Evolutionary conservation across 148 eudicot species (phyloP).

Genomic region (Nepenthes gracilis): DNA sequence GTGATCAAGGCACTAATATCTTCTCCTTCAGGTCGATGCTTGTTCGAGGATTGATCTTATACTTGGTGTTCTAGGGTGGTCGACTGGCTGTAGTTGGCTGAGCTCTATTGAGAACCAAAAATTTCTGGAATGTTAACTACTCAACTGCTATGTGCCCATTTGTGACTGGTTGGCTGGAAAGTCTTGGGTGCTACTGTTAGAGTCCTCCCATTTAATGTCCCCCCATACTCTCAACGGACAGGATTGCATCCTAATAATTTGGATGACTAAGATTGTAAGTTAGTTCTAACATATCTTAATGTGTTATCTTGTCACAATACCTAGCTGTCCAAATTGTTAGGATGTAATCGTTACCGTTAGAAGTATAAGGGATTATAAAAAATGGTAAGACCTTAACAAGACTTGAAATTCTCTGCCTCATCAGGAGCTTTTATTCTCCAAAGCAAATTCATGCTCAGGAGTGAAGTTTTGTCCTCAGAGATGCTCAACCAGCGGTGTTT

Average conservation of each 20-base stretch:
- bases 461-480: slow-evolving; percentile 33
- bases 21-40: slow-evolving; percentile 39
- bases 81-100: slow-evolving; percentile 87
- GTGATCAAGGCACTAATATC: neutral
- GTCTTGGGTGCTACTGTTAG: neutral
- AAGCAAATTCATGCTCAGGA: slow-evolving; percentile 14
- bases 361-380: no score
- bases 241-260: no score
- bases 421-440: neutral
- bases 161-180: neutral
- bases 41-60: slow-evolving; percentile 64
- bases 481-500: no score
- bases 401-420: neutral
- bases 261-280: no score
- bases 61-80: slow-evolving; percentile 86
- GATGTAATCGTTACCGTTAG: no score
- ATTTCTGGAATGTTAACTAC: slow-evolving; percentile 23
- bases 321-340: no score
- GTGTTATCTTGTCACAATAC: no score
- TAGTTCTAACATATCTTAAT: no score
- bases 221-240: no score
- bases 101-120: slow-evolving; percentile 27
- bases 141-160: neutral
- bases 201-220: no score
- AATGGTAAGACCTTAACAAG: no score